Conservation (phyloP, 805 yeast genomes). For the Yarrowia deformans region DNA sequence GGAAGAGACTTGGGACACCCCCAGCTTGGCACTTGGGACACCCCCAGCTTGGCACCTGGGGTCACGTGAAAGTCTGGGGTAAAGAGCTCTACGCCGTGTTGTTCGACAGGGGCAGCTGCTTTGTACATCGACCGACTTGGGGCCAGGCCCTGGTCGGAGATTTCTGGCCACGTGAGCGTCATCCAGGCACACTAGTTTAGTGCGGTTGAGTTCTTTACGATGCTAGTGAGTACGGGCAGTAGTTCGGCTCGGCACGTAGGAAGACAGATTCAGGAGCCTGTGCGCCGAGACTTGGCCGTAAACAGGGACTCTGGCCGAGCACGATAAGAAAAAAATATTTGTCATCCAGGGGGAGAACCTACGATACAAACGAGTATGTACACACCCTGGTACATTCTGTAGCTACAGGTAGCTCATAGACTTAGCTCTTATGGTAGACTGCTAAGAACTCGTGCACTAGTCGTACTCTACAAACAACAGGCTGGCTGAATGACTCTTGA, state of each 20-base stretch:
- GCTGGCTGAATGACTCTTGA: too few relatives aligned
- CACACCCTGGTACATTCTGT: too few relatives aligned
- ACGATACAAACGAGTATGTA: too few relatives aligned
- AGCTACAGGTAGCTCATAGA: too few relatives aligned
- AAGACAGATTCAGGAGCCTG: neutral
- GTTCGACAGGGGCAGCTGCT: neutral
- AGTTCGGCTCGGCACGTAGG: neutral
- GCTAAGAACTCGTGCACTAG: too few relatives aligned
- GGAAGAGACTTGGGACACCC: constrained; percentile 3
- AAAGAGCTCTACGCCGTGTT: constrained; percentile 12
- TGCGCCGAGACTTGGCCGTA: constrained; percentile 16
- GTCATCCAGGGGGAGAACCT: neutral
- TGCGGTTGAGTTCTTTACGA: neutral
- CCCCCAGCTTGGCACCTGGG: neutral
- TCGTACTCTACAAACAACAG: too few relatives aligned
- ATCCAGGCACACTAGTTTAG: neutral
- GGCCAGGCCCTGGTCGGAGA: neutral
- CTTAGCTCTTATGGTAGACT: too few relatives aligned
- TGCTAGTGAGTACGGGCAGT: neutral
- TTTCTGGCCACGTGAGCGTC: neutral
- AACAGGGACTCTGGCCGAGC: neutral
- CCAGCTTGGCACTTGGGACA: neutral
- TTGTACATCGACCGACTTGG: neutral
- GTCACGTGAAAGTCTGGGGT: neutral
- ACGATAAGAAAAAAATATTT: neutral